Conservation (phyloP, 768 basidiomycete species). For the Gloeophyllum trabeum region DNA sequence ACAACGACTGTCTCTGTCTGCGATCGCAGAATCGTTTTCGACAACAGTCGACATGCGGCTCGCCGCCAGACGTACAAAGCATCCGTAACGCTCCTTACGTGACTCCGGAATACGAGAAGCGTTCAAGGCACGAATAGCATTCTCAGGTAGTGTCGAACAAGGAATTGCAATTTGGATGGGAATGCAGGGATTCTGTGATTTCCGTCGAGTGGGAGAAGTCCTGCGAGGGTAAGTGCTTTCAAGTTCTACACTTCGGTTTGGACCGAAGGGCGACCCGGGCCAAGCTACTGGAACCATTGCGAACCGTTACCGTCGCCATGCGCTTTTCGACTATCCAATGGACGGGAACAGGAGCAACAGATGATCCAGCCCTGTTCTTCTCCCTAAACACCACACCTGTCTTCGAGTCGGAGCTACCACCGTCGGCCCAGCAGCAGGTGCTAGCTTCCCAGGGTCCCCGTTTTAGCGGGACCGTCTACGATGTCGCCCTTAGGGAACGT, state of each 20-base stretch:
- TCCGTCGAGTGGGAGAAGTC: conserved; percentile 47
- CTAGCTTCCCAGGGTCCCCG: background rate
- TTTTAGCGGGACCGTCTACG: background rate
- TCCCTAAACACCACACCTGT: conserved; percentile 28
- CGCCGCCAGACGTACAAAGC: conserved; percentile 22
- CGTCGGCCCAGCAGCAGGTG: background rate
- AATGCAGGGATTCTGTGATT: conserved; percentile 43
- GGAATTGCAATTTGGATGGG: conserved; percentile 48
- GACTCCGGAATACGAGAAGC: conserved; percentile 19
- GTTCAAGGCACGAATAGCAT: conserved; percentile 19
- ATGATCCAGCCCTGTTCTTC: conserved; percentile 26
- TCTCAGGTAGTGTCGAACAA: conserved; percentile 18
- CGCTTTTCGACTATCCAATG: conserved; percentile 31
- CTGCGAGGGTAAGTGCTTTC: conserved; percentile 12
- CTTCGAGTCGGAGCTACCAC: conserved; percentile 18
- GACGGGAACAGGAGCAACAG: conserved; percentile 18
- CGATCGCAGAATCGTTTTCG: conserved; percentile 19
- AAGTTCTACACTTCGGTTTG: conserved; percentile 25
- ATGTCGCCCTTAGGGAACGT: conserved; percentile 1
- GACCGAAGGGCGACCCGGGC: conserved; percentile 39
- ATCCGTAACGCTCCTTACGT: conserved; percentile 23
- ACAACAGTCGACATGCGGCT: conserved; percentile 6
- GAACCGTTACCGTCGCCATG: conserved; percentile 27
- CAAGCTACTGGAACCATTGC: background rate
- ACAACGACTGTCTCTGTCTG: conserved; percentile 15